Base-by-base conservation (phyloP, 2,329 filamentous ascomycete genomes). In the Cercospora beticola region DNA sequence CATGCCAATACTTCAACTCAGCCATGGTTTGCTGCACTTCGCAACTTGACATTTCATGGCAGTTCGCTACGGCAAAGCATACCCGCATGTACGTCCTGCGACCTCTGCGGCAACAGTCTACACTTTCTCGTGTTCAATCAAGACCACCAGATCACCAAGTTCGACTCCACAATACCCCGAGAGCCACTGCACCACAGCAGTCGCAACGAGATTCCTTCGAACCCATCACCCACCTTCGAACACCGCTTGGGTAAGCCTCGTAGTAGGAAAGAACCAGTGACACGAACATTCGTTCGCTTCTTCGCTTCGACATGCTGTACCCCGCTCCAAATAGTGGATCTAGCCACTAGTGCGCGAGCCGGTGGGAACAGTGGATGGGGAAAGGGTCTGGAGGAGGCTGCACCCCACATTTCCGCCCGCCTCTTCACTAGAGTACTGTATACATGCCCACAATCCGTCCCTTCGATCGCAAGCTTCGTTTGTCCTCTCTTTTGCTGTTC, bases 401-500 rank as follows among this genome's bases (percentile, higher is more conserved):
- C 21, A 54, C 49, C 49, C 49, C 49, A 54, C 49, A 54, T 54
- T 26, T 54, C 49, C 49, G 49, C 18, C 18, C 21, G 12, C 4
- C 4, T 21, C 21, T 12, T 26, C 12, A 26, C n/a, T 21, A 58
- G 16, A 4, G 7, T 33, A 21, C 5, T 12, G 4, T 18, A 26
- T 58, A 33, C 56, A 18, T 33, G 56, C 56, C 56, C 56, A 58
- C 56, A 58, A 58, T 58, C 56, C 56, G 56, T 33, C 5, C 33
- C 6, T 4, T 16, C 33, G 33, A 36, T 36, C 1, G 33, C 33
- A 16, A 8, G n/a, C 23, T 33, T 28, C 28, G 12, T n/a, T 8
- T 16, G 56, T 33, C 56, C 56, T 33, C 56, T 58, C 56, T 58
- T 33, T 14, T 14, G 5, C 9, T 5, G 33, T 33, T 18, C 56